phyloP scores from a whole-genome alignment of 495 filamentous ascomycete genomes.

The Melanomma pulvis-pyrius region DNA sequence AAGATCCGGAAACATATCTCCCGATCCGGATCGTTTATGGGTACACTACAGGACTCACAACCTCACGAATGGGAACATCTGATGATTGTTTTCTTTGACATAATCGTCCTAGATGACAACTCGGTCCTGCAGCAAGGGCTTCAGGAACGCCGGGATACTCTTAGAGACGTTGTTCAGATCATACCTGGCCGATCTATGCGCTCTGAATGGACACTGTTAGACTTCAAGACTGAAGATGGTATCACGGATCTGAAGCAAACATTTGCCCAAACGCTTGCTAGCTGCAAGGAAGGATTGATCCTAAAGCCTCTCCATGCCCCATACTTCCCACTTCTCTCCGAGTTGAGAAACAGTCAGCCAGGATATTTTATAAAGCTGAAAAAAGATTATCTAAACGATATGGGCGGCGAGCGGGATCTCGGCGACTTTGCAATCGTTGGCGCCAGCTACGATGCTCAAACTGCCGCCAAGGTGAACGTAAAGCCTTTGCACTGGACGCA shows the following conservation, averaged over 20 bases:
- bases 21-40: slow-evolving; percentile 71
- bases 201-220: slow-evolving; percentile 62
- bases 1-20: slow-evolving; percentile 79
- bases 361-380: slow-evolving; percentile 76
- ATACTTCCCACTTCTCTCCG: slow-evolving; percentile 62
- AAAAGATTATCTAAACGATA: slow-evolving; percentile 80
- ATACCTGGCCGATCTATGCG: slow-evolving; percentile 63
- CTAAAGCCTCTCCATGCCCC: slow-evolving; percentile 77
- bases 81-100: slow-evolving; percentile 82
- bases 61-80: slow-evolving; percentile 72
- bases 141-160: slow-evolving; percentile 59
- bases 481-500: slow-evolving; percentile 69
- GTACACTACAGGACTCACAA: slow-evolving; percentile 70
- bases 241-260: slow-evolving; percentile 57
- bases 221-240: slow-evolving; percentile 56
- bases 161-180: slow-evolving; percentile 60
- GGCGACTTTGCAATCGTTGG: slow-evolving; percentile 80
- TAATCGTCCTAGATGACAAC: slow-evolving; percentile 71
- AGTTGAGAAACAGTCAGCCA: slow-evolving; percentile 35
- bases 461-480: slow-evolving; percentile 53
- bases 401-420: slow-evolving; percentile 82
- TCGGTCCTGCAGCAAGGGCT: slow-evolving; percentile 64
- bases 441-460: slow-evolving; percentile 64
- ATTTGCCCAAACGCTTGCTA: slow-evolving; percentile 67
- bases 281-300: slow-evolving; percentile 73